Conservation (phyloP, 2,329 filamentous ascomycete genomes). For the Incumbomyces lentus region DNA sequence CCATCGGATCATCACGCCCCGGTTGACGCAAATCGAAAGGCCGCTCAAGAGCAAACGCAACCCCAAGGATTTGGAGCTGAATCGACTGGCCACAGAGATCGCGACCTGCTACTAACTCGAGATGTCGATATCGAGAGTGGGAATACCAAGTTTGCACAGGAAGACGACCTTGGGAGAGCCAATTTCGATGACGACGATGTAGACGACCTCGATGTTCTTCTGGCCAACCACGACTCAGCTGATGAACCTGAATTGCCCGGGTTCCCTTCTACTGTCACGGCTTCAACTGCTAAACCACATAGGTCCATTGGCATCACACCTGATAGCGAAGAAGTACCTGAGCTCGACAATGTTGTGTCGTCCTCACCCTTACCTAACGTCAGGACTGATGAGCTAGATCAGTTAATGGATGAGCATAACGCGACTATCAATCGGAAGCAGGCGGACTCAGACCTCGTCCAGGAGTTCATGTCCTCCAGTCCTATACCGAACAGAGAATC, state of each 20-base stretch:
- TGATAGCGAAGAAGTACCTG: constrained; percentile 3
- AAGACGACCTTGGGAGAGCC: neutral
- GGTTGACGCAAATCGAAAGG: no score
- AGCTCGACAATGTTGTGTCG: constrained; percentile 3
- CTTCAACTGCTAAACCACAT: constrained; percentile 10
- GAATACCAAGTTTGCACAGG: neutral
- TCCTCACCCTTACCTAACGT: constrained; percentile 4
- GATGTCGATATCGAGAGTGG: neutral
- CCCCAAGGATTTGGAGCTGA: neutral
- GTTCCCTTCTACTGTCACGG: constrained; percentile 2
- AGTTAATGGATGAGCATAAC: constrained; percentile 3
- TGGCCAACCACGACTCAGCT: neutral
- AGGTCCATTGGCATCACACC: neutral
- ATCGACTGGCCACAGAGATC: neutral
- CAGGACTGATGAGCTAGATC: constrained; percentile 4
- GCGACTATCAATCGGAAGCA: neutral
- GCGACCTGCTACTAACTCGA: neutral
- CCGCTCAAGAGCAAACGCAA: neutral
- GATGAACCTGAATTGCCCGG: constrained; percentile 1
- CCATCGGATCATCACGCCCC: no score
- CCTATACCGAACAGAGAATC: constrained; percentile 5
- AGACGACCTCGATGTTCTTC: constrained; percentile 11
- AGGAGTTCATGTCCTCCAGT: constrained; percentile 3
- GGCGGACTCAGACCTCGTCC: neutral
- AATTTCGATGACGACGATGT: constrained; percentile 9